Conservation (phyloP, 768 basidiomycete species). For the Lactarius pseudohatsudake region DNA sequence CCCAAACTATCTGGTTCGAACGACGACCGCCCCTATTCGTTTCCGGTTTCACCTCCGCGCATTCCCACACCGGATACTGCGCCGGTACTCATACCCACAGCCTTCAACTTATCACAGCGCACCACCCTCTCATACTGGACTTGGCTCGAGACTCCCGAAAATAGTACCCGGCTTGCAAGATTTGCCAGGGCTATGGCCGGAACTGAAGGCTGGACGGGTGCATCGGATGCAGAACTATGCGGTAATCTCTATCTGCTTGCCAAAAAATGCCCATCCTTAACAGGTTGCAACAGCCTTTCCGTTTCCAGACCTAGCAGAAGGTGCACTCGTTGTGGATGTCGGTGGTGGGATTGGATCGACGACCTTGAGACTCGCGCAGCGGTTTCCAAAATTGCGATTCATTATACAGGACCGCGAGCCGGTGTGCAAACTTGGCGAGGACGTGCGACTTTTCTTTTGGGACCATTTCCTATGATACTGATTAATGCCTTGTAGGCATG, state of each 20-base stretch:
- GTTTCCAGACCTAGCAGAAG: slow-evolving; percentile 52
- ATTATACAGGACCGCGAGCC: slow-evolving; percentile 62
- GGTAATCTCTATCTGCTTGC: slow-evolving; percentile 23
- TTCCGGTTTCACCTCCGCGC: slow-evolving; percentile 9
- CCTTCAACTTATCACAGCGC: slow-evolving; percentile 72
- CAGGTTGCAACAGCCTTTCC: slow-evolving; percentile 47
- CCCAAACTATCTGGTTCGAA: slow-evolving; percentile 19
- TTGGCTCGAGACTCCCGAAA: slow-evolving; percentile 66
- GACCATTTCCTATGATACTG: background rate
- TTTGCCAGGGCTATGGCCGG: slow-evolving; percentile 79
- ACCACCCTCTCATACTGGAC: slow-evolving; percentile 55
- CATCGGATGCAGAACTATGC: slow-evolving; percentile 38
- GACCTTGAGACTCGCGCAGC: slow-evolving; percentile 43
- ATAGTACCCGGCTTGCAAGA: slow-evolving; percentile 50
- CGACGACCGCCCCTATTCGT: slow-evolving; percentile 12
- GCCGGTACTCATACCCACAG: slow-evolving; percentile 45
- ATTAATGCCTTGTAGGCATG: slow-evolving; percentile 23
- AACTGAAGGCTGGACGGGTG: slow-evolving; percentile 67
- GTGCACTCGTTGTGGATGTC: slow-evolving; percentile 60
- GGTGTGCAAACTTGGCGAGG: slow-evolving; percentile 51
- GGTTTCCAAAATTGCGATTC: slow-evolving; percentile 45
- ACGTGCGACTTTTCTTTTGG: slow-evolving; percentile 29
- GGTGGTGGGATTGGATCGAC: slow-evolving; percentile 68
- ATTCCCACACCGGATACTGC: slow-evolving; percentile 28
- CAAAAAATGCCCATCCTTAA: slow-evolving; percentile 15